These are phyloP conservation scores for Colletotrichum cordylinicola DNA, from an alignment of 2,329 filamentous ascomycete genomes.

Conservation along the genomic window DNA sequence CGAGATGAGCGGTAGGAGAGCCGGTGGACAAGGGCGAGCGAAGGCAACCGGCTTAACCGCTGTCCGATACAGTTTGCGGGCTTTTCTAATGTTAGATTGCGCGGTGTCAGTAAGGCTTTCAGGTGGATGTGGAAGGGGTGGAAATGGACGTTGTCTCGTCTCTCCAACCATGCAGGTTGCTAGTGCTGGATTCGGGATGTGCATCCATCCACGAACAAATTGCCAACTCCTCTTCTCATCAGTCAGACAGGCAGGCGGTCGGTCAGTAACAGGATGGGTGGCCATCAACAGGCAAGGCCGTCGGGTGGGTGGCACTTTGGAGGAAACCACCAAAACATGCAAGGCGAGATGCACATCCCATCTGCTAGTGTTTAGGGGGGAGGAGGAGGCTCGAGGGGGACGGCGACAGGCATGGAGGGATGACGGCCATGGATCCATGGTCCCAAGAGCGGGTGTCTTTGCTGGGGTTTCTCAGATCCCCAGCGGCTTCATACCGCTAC, in stretches of 20 bases:
- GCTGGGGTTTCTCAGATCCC: neutral
- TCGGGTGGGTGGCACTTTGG: constrained; percentile 18
- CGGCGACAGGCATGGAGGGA: neutral
- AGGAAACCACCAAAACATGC: constrained; percentile 20
- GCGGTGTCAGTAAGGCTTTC: neutral
- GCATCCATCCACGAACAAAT: constrained; percentile 27
- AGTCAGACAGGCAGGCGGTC: neutral
- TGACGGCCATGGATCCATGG: constrained; percentile 2
- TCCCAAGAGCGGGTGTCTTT: constrained; percentile 7
- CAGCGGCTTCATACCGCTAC: neutral
- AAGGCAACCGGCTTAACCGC: neutral
- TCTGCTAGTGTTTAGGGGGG: neutral
- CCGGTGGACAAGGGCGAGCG: neutral
- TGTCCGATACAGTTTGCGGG: neutral
- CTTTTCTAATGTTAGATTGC: neutral
- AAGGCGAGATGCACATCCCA: constrained; percentile 23
- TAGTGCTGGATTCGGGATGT: constrained; percentile 19
- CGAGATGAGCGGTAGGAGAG: neutral
- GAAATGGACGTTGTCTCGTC: neutral
- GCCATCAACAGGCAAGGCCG: neutral
- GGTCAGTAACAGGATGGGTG: neutral
- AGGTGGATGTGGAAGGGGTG: neutral
- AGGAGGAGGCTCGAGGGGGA: neutral
- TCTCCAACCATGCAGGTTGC: neutral
- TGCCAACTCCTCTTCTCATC: constrained; percentile 13